Evolutionary conservation across 768 basidiomycete species (phyloP).

Genomic region (Naganishia randhawae): DNA sequence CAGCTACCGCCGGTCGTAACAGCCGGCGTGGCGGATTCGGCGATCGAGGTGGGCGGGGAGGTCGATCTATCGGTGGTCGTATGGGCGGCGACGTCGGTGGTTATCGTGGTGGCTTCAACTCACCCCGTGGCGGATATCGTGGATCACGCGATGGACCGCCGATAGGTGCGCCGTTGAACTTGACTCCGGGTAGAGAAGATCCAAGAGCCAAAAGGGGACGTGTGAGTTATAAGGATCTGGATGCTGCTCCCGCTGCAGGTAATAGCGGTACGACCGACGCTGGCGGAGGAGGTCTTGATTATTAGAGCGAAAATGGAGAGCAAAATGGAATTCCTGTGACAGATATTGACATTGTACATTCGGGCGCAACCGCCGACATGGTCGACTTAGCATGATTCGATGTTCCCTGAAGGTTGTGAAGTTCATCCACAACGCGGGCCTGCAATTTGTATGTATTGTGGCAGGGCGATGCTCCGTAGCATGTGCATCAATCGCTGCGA

Average conservation of each 20-base stretch:
- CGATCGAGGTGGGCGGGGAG: conserved; percentile 41
- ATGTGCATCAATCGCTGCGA: no score
- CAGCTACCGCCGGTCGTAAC: not conserved
- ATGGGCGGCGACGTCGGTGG: conserved; percentile 42
- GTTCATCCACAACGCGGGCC: no score
- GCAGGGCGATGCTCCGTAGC: no score
- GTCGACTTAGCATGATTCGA: no score
- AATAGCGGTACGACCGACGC: conserved; percentile 41
- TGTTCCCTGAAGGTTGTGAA: no score
- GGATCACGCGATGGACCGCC: conserved; percentile 45
- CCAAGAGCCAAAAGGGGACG: conserved; percentile 80
- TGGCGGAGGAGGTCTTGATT: conserved; percentile 16
- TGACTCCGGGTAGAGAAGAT: conserved; percentile 76
- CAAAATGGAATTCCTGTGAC: not conserved
- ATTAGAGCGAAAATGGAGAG: not conserved
- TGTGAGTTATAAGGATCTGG: conserved; percentile 94
- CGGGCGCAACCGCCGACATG: no score
- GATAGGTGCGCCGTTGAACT: conserved; percentile 8
- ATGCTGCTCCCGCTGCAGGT: conserved; percentile 79
- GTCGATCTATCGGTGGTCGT: conserved; percentile 48
- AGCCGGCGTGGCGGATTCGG: conserved; percentile 13
- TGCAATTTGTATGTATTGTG: no score
- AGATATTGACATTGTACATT: no score
- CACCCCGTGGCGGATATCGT: conserved; percentile 54
- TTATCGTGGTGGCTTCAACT: conserved; percentile 24